Conservation (phyloP, 2,329 filamentous ascomycete genomes). For the Grosmannia huntii region DNA sequence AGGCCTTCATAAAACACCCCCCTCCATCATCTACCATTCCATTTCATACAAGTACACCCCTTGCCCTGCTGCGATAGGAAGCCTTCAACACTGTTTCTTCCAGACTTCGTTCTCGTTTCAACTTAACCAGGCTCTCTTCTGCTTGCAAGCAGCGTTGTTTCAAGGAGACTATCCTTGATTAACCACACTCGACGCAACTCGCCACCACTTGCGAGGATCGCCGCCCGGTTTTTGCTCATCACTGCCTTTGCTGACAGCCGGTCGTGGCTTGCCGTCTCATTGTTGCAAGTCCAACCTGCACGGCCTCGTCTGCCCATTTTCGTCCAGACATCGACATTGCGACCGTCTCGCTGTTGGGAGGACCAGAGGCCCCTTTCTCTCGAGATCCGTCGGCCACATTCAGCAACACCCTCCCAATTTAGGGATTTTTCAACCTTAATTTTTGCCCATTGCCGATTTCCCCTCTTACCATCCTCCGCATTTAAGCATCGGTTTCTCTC, state of each 20-base stretch:
- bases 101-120: constrained; percentile 18
- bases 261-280: not conserved
- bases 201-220: not conserved
- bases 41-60: constrained; percentile 36
- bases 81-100: constrained; percentile 16
- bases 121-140: constrained; percentile 7
- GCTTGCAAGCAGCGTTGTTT: constrained; percentile 3
- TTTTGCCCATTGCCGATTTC: not conserved
- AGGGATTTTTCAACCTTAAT: not conserved
- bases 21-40: constrained; percentile 36
- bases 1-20: constrained; percentile 32
- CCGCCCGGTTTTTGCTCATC: not conserved
- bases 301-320: not conserved
- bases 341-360: not conserved
- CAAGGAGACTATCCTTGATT: not conserved
- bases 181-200: not conserved
- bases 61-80: constrained; percentile 27
- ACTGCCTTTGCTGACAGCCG: not conserved
- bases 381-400: not conserved
- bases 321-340: not conserved
- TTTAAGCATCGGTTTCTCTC: constrained; percentile 1
- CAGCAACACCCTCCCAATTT: not conserved
- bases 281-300: not conserved
- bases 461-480: not conserved
- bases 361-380: not conserved